Percentiles rank a stretch among this genome's conserved stretches.
phyloP scores from a whole-genome alignment of 192 early-diverging fungal species.

The Coemansia sp. region DNA sequence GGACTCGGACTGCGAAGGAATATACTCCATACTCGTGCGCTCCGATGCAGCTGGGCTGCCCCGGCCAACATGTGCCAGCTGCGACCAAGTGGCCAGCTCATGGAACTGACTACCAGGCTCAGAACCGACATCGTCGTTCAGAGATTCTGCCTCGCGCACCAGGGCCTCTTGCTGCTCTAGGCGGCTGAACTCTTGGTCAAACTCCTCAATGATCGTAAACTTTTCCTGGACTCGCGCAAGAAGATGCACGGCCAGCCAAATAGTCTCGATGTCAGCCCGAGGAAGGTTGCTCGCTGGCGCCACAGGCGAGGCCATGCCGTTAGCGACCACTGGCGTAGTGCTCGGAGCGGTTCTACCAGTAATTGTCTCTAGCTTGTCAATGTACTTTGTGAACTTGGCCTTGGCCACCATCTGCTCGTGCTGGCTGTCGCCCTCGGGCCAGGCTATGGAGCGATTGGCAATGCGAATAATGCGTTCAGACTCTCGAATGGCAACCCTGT shows the following conservation, averaged over 20 bases:
- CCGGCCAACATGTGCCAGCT: conserved; percentile 37
- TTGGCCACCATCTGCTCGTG: conserved; percentile 52
- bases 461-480: conserved; percentile 43
- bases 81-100: conserved; percentile 50
- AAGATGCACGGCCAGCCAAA: conserved; percentile 54
- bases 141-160: conserved; percentile 37
- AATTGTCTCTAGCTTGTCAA: conserved; percentile 42
- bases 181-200: conserved; percentile 50
- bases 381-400: conserved; percentile 50
- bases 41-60: conserved; percentile 41
- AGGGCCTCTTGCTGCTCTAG: conserved; percentile 49
- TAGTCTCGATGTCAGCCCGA: conserved; percentile 51
- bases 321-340: not conserved
- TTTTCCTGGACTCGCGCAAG: conserved; percentile 44
- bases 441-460: conserved; percentile 42
- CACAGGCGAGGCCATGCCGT: not conserved
- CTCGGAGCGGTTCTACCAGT: conserved; percentile 12
- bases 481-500: conserved; percentile 33
- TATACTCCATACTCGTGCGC: conserved; percentile 47
- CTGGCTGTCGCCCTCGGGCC: conserved; percentile 51
- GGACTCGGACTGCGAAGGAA: conserved; percentile 41
- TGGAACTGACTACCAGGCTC: conserved; percentile 6
- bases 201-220: conserved; percentile 47
- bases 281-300: conserved; percentile 14
- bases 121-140: conserved; percentile 12